Evolutionary conservation across 495 filamentous ascomycete species (phyloP), one percentile per base, ranked within the genome.

Genomic region (Penicillium bialowiezense): DNA sequence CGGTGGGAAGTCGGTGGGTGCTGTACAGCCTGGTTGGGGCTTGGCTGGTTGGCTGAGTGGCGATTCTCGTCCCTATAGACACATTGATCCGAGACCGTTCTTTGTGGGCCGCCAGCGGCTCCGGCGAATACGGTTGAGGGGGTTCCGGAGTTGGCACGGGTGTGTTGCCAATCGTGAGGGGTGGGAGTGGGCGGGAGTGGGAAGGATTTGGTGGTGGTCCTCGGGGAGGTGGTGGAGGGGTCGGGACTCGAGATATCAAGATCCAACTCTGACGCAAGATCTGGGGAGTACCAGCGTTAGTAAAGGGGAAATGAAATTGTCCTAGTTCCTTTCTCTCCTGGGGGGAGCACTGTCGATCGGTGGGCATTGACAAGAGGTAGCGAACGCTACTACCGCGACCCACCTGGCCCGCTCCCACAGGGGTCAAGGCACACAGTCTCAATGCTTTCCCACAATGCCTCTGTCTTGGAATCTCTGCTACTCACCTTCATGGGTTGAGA

Each of bases 401-500:
- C 60, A 63, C 60, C 60, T 64, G 51, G 64, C 47, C 49, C 51
- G 50, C 41, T 47, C 52, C 48, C 32, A 36, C 32, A 36, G 46
- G 61, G 63, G 63, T 52, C 59, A 60, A 54, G 58, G 61, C 61
- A 39, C 43, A 45, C 38, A 12, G 3, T 19, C 42, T 10, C 46
- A 57, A 57, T 53, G 45, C 19, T 31, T 24, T 58, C 23, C 23
- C 23, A 26, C 23, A 26, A 26, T 26, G 23, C 23, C 8, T 26
- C 8, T 26, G 23, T 26, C 23, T 4, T 8, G 3, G 23, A 26
- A 4, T 26, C 4, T 26, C 4, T 26, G 3, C 39, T 41, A 77
- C 87, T 81, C 66, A 91, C 88, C 84, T 71, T 75, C 78, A 63
- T 75, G 74, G 53, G 68, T 71, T 9, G 77, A 65, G 56, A 91